Conservation (phyloP, 805 yeast genomes). For the Pichia californica region DNA sequence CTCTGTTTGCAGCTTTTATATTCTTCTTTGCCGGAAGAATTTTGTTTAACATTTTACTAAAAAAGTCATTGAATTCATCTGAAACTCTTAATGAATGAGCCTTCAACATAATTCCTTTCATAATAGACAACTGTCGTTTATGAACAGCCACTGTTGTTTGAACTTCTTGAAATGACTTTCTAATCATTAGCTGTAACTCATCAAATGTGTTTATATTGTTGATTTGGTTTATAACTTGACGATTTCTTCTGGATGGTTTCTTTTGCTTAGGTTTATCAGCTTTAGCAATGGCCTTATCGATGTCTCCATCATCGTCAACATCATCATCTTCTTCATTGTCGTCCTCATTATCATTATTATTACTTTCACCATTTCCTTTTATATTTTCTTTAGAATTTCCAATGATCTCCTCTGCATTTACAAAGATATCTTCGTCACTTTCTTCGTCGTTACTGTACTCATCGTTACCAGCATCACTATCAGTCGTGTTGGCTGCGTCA, state of each 20-base stretch:
- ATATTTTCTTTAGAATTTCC: not conserved
- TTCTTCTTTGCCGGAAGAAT: constrained; percentile 62
- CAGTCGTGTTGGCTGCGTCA: too few relatives aligned
- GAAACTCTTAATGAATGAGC: constrained; percentile 47
- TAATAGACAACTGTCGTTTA: constrained; percentile 58
- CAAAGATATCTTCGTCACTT: not conserved
- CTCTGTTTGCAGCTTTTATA: constrained; percentile 67
- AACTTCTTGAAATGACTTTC: constrained; percentile 73
- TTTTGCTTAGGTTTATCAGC: constrained; percentile 1
- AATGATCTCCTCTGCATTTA: not conserved
- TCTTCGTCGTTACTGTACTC: too few relatives aligned
- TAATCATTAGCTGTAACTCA: constrained; percentile 42
- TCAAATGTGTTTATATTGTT: not conserved
- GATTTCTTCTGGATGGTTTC: not conserved
- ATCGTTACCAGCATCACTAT: too few relatives aligned
- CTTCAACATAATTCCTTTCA: constrained; percentile 52
- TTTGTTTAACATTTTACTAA: constrained; percentile 57
- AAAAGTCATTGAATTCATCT: constrained; percentile 52
- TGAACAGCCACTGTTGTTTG: constrained; percentile 72
- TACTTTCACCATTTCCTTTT: not conserved
- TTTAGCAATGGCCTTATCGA: constrained; percentile 7
- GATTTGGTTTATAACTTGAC: constrained; percentile 3
- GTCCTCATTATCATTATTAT: not conserved
- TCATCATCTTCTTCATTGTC: not conserved
- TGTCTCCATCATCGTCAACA: constrained; percentile 6